Base-by-base conservation (phyloP, 768 basidiomycete genomes). In the Boletus vinaceobasis region DNA sequence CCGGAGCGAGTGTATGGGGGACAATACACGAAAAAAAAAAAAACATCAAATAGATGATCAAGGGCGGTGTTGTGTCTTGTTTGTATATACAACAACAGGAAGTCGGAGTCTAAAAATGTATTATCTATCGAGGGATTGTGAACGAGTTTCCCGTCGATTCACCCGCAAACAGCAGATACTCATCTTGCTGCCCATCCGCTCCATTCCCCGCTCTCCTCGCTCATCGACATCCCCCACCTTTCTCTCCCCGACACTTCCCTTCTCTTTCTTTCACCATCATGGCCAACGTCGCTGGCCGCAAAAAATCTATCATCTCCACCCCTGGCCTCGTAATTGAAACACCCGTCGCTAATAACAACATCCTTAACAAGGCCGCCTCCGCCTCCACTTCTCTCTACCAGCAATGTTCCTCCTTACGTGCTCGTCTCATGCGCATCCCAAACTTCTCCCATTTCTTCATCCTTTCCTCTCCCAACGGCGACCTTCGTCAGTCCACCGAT, bases 351-450 rank as follows among this genome's bases (percentile, higher is more conserved):
- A 84, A 85, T 68, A 91, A 88, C 77, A 91, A 87, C 47, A 86
- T 91, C 57, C 90, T 93, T 78, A 93, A 93, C 77, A 91, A 93
- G 73, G 79, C 89, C 46, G 90, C 92, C n/a, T 87, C 88, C 48
- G 82, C 86, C 64, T 88, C 87, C 13, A 87, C 90, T 27, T 92
- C 91, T 37, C 88, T 94, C 72, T 94, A 93, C 76, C 92, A 93
- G 73, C 89, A 92, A 83, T 93, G 91, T 73, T 88, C 88, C 6
- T 76, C 85, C 56, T 79, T 94, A 49, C 80, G 90, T 57, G 76
- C 80, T 43, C 85, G 87, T 62, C 85, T 94, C 67, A 77, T 88
- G 74, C 87, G 88, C 68, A 84, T 94, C 57, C 82, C 80, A 58
- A 81, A 83, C 61, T 94, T 94, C 60, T 69, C 80, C 57, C 76